Base-by-base conservation (phyloP, 352 stramenopile genomes). In the Globisporangium spiculum region DNA sequence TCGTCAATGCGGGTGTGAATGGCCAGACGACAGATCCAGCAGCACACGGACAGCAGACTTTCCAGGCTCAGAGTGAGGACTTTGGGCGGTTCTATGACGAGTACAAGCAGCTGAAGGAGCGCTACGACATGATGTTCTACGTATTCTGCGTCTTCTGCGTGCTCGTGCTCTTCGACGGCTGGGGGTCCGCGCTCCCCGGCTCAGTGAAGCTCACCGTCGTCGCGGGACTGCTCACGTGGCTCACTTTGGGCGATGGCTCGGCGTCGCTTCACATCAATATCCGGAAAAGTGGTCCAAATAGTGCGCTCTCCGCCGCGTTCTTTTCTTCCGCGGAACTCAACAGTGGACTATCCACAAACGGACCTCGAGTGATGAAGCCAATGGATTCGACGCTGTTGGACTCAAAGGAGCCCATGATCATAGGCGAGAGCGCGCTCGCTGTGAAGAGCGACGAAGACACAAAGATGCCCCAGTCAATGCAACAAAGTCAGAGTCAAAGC, bases 191-290 rank as follows among this genome's bases (percentile, higher is more conserved):
- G n/a, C 63, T 83, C 38, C 77, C 76, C 22, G 60, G 64, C 41
- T 63, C 75, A 3, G 59, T 82, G 3, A 86, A 82, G 57, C 68
- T 81, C 46, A 72, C 69, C n/a, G 38, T 80, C 58, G 67, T 76
- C 27, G 65, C 73, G 7, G 70, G 74, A 4, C 36, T 86, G n/a
- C 52, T 86, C 24, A 60, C 77, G 44, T 81, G 76, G 72, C 69
- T 86, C 8, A 74, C 68, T 1, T 38, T 84, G 10, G 69, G 72
- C 27, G 74, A 78, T 38, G 78, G 74, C 20, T 75, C 74, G 24
- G 74, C 76, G 20, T 80, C 78, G 10, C 9, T 86, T 26, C 76
- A 76, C n/a, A 82, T 86, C 26, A 75, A 83, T 56, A 75, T 81
- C 20, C 60, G 66, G 32, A 71, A 63, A 58, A 70, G 64, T 52